Evolutionary conservation across 2,329 filamentous ascomycete species (phyloP).

Genomic region (Cercospora nicotianae): DNA sequence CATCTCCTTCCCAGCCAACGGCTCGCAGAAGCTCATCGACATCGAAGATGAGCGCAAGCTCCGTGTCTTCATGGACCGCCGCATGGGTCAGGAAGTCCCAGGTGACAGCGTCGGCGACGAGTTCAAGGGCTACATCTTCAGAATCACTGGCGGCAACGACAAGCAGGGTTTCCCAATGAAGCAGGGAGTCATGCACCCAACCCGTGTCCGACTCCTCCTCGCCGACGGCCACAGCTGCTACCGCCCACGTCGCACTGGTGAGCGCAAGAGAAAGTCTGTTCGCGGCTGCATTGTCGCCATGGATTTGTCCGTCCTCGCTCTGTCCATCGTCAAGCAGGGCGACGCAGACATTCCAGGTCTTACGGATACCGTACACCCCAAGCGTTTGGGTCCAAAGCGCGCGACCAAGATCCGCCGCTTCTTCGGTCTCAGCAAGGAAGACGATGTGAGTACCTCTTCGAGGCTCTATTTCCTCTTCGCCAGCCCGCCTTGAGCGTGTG

Average conservation of each 20-base stretch:
- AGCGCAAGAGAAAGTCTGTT: conserved; percentile 99
- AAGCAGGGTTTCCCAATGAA: conserved; percentile 99
- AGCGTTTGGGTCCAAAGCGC: conserved; percentile 99
- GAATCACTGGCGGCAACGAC: conserved; percentile 99
- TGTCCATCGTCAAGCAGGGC: conserved; percentile 97
- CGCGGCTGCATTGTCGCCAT: conserved; percentile 97
- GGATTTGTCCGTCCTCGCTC: conserved; percentile 91
- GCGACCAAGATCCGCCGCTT: conserved; percentile 99
- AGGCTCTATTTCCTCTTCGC: conserved; percentile 59
- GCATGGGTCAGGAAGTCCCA: conserved; percentile 89
- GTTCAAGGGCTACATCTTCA: conserved; percentile 99
- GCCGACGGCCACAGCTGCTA: conserved; percentile 98
- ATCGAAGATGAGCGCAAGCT: conserved; percentile 99
- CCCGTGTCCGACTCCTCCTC: conserved; percentile 96
- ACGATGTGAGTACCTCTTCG: conserved; percentile 82
- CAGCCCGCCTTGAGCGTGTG: conserved; percentile 35
- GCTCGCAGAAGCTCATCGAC: conserved; percentile 99
- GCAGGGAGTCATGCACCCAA: conserved; percentile 99
- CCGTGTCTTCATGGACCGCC: conserved; percentile 97
- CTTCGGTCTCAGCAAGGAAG: conserved; percentile 99
- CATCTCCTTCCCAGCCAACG: conserved; percentile 93
- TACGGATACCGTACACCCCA: conserved; percentile 97
- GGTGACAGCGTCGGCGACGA: conserved; percentile 96
- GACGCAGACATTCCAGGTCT: conserved; percentile 91
- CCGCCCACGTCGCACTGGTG: conserved; percentile 93